Evolutionary conservation across 2,329 filamentous ascomycete genomes (phyloP), one percentile per base, ranked within the genome.

Genomic region (Aspergillus tanneri): DNA sequence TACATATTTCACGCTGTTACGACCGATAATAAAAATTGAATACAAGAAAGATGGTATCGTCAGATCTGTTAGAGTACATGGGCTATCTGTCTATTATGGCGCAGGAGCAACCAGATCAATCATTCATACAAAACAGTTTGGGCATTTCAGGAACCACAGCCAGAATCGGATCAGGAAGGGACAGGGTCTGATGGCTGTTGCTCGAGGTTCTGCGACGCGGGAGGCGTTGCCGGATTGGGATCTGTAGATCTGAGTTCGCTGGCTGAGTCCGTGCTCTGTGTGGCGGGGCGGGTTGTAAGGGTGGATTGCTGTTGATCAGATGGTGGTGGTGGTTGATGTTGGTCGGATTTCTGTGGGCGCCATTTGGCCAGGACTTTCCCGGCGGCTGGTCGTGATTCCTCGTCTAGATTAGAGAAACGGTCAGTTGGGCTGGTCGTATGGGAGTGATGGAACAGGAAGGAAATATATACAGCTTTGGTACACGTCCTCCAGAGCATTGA

Each of bases 401-500:
- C 71, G 40, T 76, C 74, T 74, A 38, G 5, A 14, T 51, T 40
- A 9, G n/a, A n/a, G n/a, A 12, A 12, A 22, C 47, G 25, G 16
- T 40, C 36, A 37, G 28, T 18, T 28, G 10, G 14, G 11, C 36
- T 24, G 36, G 36, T 43, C 36, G 49, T 49, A 53, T 32, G 38
- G 49, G 43, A 32, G 8, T 14, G 19, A 22, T 16, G 36, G 16
- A 22, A 18, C 8, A 6, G 21, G 8, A 21, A 38, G n/a, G 2
- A 36, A 25, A 6, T 38, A 63, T 73, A 64, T 71, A 75, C 77
- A 77, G 40, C 75, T 78, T 48, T 71, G 71, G 70, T 81, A 85
- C 32, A 86, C 72, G 54, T 81, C 76, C 53, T 81, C 77, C 9
- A 84, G 60, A 1, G 79, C 76, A 58, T 84, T 80, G 9, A 85